Conservation (phyloP, 2,329 filamentous ascomycete genomes). For the Diaporthe citrichinensis region DNA sequence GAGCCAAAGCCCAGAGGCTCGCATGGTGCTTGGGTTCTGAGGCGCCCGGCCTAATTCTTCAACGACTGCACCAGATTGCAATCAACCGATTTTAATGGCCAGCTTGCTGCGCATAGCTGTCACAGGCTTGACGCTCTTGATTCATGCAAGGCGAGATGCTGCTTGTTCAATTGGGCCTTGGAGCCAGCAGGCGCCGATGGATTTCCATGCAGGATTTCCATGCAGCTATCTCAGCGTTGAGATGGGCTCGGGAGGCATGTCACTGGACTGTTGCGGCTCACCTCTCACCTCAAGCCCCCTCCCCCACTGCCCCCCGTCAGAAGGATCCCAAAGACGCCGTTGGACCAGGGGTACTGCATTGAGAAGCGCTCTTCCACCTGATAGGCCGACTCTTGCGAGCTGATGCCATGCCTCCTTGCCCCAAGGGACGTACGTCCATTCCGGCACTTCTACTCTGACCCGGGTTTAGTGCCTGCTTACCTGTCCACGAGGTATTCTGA, state of each 20-base stretch:
- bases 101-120: not conserved
- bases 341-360: not conserved
- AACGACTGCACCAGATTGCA: not conserved
- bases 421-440: not conserved
- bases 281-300: not conserved
- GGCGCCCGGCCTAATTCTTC: not conserved
- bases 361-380: not conserved
- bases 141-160: not conserved
- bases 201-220: not conserved
- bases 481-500: not conserved
- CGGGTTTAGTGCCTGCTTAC: not conserved
- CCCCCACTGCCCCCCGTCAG: not conserved
- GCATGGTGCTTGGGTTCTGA: not conserved
- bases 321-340: not conserved
- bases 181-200: not conserved
- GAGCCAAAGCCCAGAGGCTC: not conserved
- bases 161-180: not conserved
- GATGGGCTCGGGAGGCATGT: not conserved
- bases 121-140: not conserved
- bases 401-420: not conserved
- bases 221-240: not conserved
- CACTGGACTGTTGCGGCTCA: not conserved
- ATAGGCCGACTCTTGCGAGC: constrained; percentile 11
- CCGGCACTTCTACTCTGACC: not conserved
- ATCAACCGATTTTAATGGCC: not conserved